Evolutionary conservation across 228 moss, liverwort and hornwort genomes (phyloP).

Genomic region (Sphagnum magellanicum): DNA sequence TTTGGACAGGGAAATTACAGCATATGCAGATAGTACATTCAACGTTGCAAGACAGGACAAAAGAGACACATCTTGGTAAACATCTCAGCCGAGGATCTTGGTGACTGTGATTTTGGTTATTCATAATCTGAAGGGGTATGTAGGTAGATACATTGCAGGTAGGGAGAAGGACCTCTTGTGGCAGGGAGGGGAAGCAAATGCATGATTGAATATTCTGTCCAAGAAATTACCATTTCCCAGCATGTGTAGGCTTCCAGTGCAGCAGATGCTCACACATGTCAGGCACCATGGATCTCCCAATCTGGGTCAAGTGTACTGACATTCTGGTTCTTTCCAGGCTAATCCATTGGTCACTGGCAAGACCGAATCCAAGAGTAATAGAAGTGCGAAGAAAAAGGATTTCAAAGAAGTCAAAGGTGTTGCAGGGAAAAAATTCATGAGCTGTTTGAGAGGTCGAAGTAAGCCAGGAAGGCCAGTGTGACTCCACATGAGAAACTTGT

Average conservation of each 20-base stretch:
- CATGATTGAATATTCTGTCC: background rate
- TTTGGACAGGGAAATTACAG: too few species aligned
- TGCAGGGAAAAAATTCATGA: slow-evolving; percentile 57
- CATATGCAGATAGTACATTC: too few species aligned
- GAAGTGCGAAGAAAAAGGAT: slow-evolving; percentile 38
- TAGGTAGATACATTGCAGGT: background rate
- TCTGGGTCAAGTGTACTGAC: slow-evolving; percentile 33
- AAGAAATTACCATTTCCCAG: background rate
- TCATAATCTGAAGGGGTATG: background rate
- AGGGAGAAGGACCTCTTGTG: background rate
- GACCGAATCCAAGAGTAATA: slow-evolving; percentile 68
- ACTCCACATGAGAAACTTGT: slow-evolving; percentile 63
- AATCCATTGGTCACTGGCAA: slow-evolving; percentile 48
- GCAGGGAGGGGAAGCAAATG: background rate
- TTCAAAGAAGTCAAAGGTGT: slow-evolving; percentile 53
- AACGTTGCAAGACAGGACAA: too few species aligned
- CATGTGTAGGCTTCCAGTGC: background rate
- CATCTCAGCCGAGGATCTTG: too few species aligned
- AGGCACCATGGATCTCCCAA: slow-evolving; percentile 17
- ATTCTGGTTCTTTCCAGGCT: slow-evolving; percentile 10
- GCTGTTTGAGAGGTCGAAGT: slow-evolving; percentile 36
- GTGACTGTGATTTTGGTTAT: too few species aligned
- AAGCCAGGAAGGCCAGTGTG: slow-evolving; percentile 80
- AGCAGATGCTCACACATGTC: slow-evolving; percentile 4
- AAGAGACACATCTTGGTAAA: too few species aligned